A percentile compares a stretch with the other conserved stretches of the same genome.
Evolutionary conservation across 768 basidiomycete genomes (phyloP).

Genomic region (Rhizopogon salebrosus): DNA sequence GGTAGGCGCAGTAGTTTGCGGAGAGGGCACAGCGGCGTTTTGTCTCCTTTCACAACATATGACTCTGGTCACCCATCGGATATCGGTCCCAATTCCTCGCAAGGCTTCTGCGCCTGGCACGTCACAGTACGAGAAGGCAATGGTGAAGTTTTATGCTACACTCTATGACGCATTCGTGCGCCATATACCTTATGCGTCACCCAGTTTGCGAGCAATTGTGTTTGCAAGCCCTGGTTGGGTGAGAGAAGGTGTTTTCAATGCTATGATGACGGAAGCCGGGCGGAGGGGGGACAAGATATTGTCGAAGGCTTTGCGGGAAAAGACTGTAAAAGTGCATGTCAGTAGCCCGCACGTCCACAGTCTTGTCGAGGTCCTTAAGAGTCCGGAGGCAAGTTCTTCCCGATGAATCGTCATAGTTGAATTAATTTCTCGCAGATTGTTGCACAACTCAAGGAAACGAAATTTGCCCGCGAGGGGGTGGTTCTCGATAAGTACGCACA

Average conservation of each 20-base stretch:
- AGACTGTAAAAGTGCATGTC: conserved; percentile 87
- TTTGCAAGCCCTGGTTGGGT: conserved; percentile 98
- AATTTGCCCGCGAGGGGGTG: conserved; percentile 91
- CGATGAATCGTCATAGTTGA: not conserved
- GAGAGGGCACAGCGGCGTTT: conserved; percentile 92
- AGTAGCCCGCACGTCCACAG: conserved; percentile 95
- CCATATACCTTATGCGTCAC: conserved; percentile 80
- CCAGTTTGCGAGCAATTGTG: conserved; percentile 79
- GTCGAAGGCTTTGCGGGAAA: conserved; percentile 70
- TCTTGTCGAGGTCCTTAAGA: conserved; percentile 88
- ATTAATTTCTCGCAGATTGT: conserved; percentile 44
- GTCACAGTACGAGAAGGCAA: conserved; percentile 89
- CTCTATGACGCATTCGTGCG: conserved; percentile 84
- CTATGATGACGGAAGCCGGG: conserved; percentile 76
- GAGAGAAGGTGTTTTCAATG: conserved; percentile 80
- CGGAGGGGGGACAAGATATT: conserved; percentile 78
- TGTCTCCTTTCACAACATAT: conserved; percentile 96
- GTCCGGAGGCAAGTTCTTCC: conserved; percentile 68
- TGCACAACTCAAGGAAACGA: conserved; percentile 83
- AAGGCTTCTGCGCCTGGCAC: conserved; percentile 81
- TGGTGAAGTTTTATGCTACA: conserved; percentile 76
- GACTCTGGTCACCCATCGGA: conserved; percentile 87
- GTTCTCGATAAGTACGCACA: conserved; percentile 73
- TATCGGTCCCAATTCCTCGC: conserved; percentile 84
- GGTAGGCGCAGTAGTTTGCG: conserved; percentile 92